Conservation (phyloP, 208 protist species). For the Leishmania lainsoni region DNA sequence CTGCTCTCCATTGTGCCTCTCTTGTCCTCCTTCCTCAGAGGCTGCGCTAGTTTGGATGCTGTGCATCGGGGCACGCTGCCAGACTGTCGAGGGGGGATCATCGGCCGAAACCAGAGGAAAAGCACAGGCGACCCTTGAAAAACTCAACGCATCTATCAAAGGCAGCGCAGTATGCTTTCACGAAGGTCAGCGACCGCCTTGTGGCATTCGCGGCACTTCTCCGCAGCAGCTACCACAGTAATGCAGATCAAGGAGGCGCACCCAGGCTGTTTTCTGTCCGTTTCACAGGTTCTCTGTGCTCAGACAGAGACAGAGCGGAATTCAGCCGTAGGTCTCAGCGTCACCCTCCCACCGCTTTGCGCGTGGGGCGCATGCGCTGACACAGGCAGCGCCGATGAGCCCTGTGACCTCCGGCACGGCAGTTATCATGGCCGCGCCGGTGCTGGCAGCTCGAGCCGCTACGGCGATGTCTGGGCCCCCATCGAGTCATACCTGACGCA, state of each 20-base stretch:
- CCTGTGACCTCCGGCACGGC: background rate
- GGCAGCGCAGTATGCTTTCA: background rate
- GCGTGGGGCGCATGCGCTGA: slow-evolving; percentile 25
- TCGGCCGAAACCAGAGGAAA: background rate
- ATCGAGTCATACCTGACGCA: slow-evolving; percentile 28
- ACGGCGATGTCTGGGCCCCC: slow-evolving; percentile 22
- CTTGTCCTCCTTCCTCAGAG: background rate
- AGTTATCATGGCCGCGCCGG: background rate
- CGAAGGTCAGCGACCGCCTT: background rate
- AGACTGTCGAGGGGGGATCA: background rate
- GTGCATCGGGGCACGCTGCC: background rate
- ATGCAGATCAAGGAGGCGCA: background rate
- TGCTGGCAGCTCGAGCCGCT: background rate
- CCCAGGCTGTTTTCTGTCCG: slow-evolving; percentile 4
- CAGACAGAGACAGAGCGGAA: background rate
- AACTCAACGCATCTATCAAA: background rate
- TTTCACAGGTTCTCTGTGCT: background rate
- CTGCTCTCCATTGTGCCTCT: background rate
- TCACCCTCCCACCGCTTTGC: slow-evolving; percentile 52
- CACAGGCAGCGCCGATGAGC: background rate
- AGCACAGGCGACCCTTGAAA: background rate
- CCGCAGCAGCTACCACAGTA: background rate
- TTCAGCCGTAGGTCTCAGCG: slow-evolving; percentile 34
- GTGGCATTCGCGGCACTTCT: background rate
- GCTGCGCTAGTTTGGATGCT: background rate